A percentile compares a stretch with the other conserved stretches of the same genome.
Conservation (phyloP, 371 early-diverging fungal species). For the Mucor saturninus region DNA sequence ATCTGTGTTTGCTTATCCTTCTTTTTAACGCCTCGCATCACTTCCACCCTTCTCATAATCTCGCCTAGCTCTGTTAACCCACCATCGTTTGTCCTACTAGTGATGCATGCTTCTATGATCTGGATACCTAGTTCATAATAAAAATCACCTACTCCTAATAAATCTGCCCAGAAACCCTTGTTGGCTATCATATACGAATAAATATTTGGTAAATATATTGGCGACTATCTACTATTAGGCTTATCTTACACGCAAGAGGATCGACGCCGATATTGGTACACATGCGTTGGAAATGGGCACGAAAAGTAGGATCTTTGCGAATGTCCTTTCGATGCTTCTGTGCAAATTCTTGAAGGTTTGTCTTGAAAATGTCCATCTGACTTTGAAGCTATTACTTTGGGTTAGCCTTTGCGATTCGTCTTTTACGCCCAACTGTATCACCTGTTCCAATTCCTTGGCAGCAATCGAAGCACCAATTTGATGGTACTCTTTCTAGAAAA, state of each 20-base stretch:
- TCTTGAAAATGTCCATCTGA: conserved; percentile 81
- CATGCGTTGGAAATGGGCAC: conserved; percentile 93
- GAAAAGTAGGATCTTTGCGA: conserved; percentile 84
- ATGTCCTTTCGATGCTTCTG: conserved; percentile 87
- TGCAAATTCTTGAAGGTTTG: conserved; percentile 87
- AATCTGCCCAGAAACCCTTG: conserved; percentile 93
- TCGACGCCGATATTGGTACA: conserved; percentile 94
- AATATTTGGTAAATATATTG: not conserved
- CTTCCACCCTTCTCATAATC: conserved; percentile 69
- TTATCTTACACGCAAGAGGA: conserved; percentile 84
- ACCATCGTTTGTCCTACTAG: conserved; percentile 84
- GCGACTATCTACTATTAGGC: not conserved
- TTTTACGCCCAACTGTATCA: conserved; percentile 6
- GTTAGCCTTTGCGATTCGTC: too few relatives aligned
- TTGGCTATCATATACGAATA: conserved; percentile 63
- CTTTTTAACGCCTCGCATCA: conserved; percentile 59
- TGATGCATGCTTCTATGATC: conserved; percentile 87
- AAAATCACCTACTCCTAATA: conserved; percentile 96
- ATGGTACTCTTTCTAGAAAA: conserved; percentile 56
- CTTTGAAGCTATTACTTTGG: conserved; percentile 45
- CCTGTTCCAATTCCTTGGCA: conserved; percentile 63
- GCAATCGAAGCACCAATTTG: conserved; percentile 60
- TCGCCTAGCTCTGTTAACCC: conserved; percentile 89
- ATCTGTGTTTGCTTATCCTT: conserved; percentile 28
- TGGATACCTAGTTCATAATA: conserved; percentile 96